Base-by-base conservation (phyloP, 192 early-diverging fungal species). In the Rhizophagus prolifer region DNA sequence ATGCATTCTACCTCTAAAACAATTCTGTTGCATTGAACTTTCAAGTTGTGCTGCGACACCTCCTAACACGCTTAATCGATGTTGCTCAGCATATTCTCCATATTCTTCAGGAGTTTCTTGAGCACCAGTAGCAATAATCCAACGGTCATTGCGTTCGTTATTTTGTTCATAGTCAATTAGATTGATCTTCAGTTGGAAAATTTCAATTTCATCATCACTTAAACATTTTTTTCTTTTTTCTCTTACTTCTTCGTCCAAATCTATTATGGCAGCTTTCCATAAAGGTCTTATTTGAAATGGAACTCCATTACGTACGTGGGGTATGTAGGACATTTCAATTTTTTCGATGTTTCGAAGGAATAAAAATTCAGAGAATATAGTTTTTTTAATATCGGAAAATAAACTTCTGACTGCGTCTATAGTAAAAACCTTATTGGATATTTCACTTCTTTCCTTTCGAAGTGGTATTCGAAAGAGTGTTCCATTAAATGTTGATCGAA, bases 401-500 rank as follows among this genome's bases (percentile, higher is more conserved):
- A 59, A 38, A 60, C 4, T 14, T 3, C 6, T 50, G 10, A 72
- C n/a, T 31, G 38, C 16, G 0, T 26, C 71, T 2, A 30, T 7
- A 13, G 71, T 31, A 59, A 72, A 59, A 12, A 38, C 34, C 5
- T 9, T 38, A 36, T 72, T 58, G 6, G 54, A 60, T 38, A 72
- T 72, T 13, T 60, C 67, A 44, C 67, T 69, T 14, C 41, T 7
- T 28, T 3, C 8, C 46, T 0, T 19, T 5, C 80, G 68, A 23
- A 81, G 47, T 28, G 80, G 80, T 16, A 81, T 58, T 14, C 80
- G 76, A 28, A 81, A 81, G 26, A 81, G 68, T 3, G 77, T 74
- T 3, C 80, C 80, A 2, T 78, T 23, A 36, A 78, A 81, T 28
- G 44, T 69, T 25, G 67, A 69, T 26, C 25, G 34, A 46, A 69